Base-by-base conservation (phyloP, 108 stramenopile species). In the Pseudonitzschia pungens region DNA sequence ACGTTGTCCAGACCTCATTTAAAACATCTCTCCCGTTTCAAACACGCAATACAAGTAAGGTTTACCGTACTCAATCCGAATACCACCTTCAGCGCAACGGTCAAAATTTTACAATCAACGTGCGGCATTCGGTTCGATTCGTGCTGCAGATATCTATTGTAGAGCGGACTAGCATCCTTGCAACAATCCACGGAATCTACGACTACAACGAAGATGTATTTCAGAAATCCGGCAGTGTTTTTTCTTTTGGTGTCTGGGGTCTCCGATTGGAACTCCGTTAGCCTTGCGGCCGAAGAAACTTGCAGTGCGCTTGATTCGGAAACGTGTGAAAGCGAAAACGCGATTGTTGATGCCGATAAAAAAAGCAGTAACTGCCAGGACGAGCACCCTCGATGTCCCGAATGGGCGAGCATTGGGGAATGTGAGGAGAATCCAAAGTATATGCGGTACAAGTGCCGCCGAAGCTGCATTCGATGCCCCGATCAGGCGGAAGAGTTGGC, bases 401-500 rank as follows among this genome's bases (percentile, higher is more conserved):
- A 71, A 60, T 81, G 80, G 80, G 70, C 66, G 40, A 14, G 29
- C 7, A 28, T 54, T 21, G 79, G 72, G 18, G 79, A 80, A 64
- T 80, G 79, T 28, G 36, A 68, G 6, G 29, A 68, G 29, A 80
- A 75, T 42, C 79, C 74, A 29, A 33, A 12, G 10, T 80, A 74
- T 18, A 80, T 80, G 79, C 53, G 32, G 12, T 3, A 20, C 26
- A 55, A 41, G 7, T 70, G 69, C 31, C 27, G 28, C 28, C n/a
- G 50, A 26, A 55, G 53, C 28, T 70, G 69, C 53, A 54, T 28
- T 10, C 69, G 56, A n/a, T 70, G 69, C 52, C 69, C 69, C 12
- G 53, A 70, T n/a, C 60, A 62, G 60, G 60, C 60, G n/a, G 60
- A 62, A 20, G 60, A 62, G 20, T 40, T 62, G n/a, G 32, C 32